Conservation (phyloP, 23 red algal genomes). For the Gracilaria gracilis region DNA sequence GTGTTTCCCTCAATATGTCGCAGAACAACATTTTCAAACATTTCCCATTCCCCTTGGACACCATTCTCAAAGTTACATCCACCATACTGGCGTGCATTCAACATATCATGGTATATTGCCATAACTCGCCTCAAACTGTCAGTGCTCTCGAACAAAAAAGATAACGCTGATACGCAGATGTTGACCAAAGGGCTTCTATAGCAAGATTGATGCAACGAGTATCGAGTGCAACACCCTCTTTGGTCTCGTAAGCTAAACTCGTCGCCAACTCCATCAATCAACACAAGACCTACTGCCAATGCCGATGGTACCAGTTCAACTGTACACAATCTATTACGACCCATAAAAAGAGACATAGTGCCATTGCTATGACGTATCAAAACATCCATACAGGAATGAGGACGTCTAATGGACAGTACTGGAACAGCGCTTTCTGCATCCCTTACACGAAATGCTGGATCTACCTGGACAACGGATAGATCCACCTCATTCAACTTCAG, state of each 20-base stretch:
- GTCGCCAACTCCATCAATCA: constrained; percentile 24
- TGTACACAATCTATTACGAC: constrained; percentile 51
- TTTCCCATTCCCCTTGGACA: constrained; percentile 29
- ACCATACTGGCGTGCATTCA: not conserved
- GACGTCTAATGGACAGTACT: constrained; percentile 49
- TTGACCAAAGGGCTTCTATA: constrained; percentile 56
- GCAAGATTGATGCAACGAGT: constrained; percentile 4
- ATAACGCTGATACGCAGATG: constrained; percentile 44
- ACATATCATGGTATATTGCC: constrained; percentile 60
- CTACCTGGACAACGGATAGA: not conserved
- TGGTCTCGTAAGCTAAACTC: constrained; percentile 36
- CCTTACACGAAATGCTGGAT: constrained; percentile 47
- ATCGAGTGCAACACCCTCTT: constrained; percentile 6
- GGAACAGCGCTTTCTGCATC: constrained; percentile 54
- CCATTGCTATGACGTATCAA: constrained; percentile 39
- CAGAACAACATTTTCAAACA: constrained; percentile 39
- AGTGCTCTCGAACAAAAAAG: constrained; percentile 49
- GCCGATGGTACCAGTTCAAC: constrained; percentile 5
- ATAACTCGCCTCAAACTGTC: constrained; percentile 35
- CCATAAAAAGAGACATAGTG: constrained; percentile 55
- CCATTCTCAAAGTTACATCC: not conserved
- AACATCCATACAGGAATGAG: constrained; percentile 51
- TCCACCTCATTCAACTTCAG: constrained; percentile 19
- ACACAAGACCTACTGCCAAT: not conserved
- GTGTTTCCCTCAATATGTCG: not conserved